A percentile compares a stretch with the other conserved stretches of the same genome.
Evolutionary conservation across 331 rosid genomes (phyloP).

Genomic region (Cydonia oblonga): DNA sequence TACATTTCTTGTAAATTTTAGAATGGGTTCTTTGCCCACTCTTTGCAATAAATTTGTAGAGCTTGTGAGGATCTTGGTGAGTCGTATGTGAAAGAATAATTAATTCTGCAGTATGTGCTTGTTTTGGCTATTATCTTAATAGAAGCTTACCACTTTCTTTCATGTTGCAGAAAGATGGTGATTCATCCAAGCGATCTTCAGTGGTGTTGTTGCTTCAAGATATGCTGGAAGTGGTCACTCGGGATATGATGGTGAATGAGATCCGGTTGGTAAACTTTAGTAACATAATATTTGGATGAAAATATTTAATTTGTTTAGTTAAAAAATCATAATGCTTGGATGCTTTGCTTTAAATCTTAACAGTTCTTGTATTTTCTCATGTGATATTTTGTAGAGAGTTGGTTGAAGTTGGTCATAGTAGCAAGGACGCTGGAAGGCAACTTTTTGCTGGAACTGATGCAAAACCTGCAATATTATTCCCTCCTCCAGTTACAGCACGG

Average conservation of each 20-base stretch:
- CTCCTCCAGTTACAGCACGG: conserved; percentile 72
- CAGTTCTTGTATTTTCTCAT: conserved; percentile 1
- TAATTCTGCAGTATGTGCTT: conserved; percentile 14
- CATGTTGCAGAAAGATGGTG: conserved; percentile 51
- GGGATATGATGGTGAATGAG: conserved; percentile 95
- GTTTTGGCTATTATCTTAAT: conserved; percentile 10
- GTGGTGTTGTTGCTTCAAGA: conserved; percentile 87
- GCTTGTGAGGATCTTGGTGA: conserved; percentile 84
- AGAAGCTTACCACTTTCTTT: conserved; percentile 18
- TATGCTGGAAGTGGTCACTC: conserved; percentile 92
- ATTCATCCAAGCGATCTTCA: conserved; percentile 46
- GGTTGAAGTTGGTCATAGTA: conserved; percentile 74
- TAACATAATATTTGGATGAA: conserved; percentile 4
- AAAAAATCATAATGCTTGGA: not conserved
- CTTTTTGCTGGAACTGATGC: conserved; percentile 86
- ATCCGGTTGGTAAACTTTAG: conserved; percentile 48
- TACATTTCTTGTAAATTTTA: conserved; percentile 67
- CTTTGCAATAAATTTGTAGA: conserved; percentile 78
- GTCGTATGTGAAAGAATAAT: conserved; percentile 22
- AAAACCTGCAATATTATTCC: conserved; percentile 65
- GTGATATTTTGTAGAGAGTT: conserved; percentile 50
- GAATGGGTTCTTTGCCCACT: conserved; percentile 70
- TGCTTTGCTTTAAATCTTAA: not conserved
- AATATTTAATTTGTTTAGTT: not conserved
- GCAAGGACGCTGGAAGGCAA: conserved; percentile 80